phyloP scores from a whole-genome alignment of 2,329 filamentous ascomycete species.

The Claviceps purpurea region DNA sequence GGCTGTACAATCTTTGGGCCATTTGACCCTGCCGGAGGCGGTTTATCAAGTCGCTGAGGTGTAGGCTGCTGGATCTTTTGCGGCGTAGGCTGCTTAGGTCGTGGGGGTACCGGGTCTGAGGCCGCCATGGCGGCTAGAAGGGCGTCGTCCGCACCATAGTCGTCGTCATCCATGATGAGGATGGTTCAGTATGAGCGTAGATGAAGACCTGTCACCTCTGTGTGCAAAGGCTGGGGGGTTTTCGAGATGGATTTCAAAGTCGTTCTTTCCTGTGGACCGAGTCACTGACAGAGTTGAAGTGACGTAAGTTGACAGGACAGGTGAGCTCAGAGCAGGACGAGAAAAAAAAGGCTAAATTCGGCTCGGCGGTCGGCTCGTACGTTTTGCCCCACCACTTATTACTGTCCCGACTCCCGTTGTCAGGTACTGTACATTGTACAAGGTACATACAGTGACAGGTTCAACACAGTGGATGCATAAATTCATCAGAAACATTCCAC shows the following conservation, averaged over 20 bases:
- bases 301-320: too few relatives aligned
- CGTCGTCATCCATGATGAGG: constrained; percentile 36
- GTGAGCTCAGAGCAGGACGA: too few relatives aligned
- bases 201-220: not conserved
- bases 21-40: constrained; percentile 21
- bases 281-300: too few relatives aligned
- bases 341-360: too few relatives aligned
- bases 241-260: not conserved
- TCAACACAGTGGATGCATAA: too few relatives aligned
- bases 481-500: too few relatives aligned
- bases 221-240: not conserved
- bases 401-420: too few relatives aligned
- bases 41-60: constrained; percentile 42
- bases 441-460: too few relatives aligned
- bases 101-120: constrained; percentile 25
- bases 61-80: constrained; percentile 32
- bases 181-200: not conserved
- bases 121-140: constrained; percentile 43
- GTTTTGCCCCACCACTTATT: too few relatives aligned
- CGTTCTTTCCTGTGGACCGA: too few relatives aligned
- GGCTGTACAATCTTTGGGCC: constrained; percentile 62
- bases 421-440: too few relatives aligned
- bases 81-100: constrained; percentile 27
- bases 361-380: too few relatives aligned
- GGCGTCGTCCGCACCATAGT: constrained; percentile 44